phyloP scores from a whole-genome alignment of 2,329 filamentous ascomycete species.

The Chalaropsis ovoidea region DNA sequence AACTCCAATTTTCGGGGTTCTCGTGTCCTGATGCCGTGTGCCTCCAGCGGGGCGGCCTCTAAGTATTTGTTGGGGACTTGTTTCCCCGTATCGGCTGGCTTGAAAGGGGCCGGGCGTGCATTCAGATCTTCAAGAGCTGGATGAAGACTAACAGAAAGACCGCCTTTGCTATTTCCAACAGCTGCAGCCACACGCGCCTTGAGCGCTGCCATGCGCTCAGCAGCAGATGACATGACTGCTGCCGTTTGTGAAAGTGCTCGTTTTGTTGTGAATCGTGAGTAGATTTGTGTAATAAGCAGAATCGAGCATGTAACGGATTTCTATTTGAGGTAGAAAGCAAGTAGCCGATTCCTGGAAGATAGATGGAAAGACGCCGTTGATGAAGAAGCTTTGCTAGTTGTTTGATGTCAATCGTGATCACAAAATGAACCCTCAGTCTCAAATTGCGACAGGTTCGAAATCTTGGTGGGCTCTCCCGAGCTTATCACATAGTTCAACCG shows the following conservation, averaged over 20 bases:
- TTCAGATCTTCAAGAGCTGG: conserved; percentile 57
- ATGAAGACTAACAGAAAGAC: conserved; percentile 65
- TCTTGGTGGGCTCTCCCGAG: not conserved
- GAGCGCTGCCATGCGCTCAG: conserved; percentile 62
- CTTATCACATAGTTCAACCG: not conserved
- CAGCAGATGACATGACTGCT: conserved; percentile 45
- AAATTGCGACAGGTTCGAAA: not conserved
- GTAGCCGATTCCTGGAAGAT: not conserved
- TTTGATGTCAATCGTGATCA: not conserved
- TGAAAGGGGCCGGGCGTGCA: conserved; percentile 34
- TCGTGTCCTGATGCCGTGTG: conserved; percentile 53
- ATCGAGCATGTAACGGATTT: too few relatives aligned
- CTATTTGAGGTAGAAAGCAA: too few relatives aligned
- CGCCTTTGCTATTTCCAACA: conserved; percentile 54
- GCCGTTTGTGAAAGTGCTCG: conserved; percentile 30
- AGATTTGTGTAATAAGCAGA: too few relatives aligned
- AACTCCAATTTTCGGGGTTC: conserved; percentile 71
- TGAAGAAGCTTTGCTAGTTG: too few relatives aligned
- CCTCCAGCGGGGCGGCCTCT: conserved; percentile 52
- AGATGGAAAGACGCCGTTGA: not conserved
- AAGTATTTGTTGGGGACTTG: conserved; percentile 63
- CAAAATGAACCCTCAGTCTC: not conserved
- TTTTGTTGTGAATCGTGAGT: not conserved
- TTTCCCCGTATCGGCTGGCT: conserved; percentile 23
- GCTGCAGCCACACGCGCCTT: conserved; percentile 72